Conservation (phyloP, 352 stramenopile species). For the Elongisporangium prolatum region DNA sequence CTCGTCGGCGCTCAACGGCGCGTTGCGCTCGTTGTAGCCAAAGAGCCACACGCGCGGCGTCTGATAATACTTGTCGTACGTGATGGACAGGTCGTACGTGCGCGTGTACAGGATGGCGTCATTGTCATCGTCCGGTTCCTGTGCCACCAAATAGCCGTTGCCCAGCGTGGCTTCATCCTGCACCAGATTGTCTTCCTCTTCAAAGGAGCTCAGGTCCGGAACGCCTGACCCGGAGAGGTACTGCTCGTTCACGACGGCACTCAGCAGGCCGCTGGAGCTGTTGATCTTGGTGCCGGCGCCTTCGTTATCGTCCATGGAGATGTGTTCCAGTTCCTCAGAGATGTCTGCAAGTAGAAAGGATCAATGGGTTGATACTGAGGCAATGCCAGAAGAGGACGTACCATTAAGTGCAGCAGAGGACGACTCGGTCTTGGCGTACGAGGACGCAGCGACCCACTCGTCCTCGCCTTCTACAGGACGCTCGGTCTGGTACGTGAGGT, state of each 20-base stretch:
- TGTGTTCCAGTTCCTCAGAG: conserved; percentile 50
- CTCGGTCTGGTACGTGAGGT: conserved; percentile 72
- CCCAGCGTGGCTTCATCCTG: conserved; percentile 53
- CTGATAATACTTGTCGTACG: conserved; percentile 99
- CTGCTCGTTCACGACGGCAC: conserved; percentile 72
- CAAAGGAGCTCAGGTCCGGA: conserved; percentile 63
- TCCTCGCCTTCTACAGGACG: conserved; percentile 74
- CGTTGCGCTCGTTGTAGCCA: conserved; percentile 90
- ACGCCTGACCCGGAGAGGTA: conserved; percentile 24
- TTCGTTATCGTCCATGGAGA: conserved; percentile 46
- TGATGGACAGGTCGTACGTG: conserved; percentile 98
- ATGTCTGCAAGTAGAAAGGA: conserved; percentile 23
- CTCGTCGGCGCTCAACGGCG: conserved; percentile 86
- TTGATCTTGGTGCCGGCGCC: conserved; percentile 1
- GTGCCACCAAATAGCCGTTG: conserved; percentile 54
- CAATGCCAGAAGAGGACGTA: conserved; percentile 47
- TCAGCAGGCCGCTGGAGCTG: conserved; percentile 32
- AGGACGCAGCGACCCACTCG: conserved; percentile 89
- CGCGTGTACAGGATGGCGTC: conserved; percentile 92
- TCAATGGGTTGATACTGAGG: conserved; percentile 15
- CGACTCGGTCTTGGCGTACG: conserved; percentile 45
- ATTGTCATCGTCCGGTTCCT: conserved; percentile 79
- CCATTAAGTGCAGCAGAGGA: conserved; percentile 21
- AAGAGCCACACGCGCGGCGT: conserved; percentile 98
- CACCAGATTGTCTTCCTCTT: conserved; percentile 76